Evolutionary conservation across 148 eudicot genomes (phyloP), one percentile per base, ranked within the genome.

Genomic region (Linanthus parryae): DNA sequence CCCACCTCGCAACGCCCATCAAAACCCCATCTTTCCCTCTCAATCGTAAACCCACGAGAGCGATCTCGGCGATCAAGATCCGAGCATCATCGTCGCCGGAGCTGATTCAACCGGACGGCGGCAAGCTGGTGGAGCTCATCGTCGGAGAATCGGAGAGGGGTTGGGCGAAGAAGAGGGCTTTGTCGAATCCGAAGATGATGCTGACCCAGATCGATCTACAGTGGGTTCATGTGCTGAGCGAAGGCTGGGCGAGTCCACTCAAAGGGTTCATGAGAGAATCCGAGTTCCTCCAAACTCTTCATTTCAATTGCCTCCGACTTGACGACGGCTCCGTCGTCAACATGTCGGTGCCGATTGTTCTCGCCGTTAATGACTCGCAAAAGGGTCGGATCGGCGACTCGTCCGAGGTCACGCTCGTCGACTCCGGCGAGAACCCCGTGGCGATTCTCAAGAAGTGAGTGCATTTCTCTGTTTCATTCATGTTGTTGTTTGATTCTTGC

Each of bases 221-320:
- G 35, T 91, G 97, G 97, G 95, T 91, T 1, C 97, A 91, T 59
- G 86, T 86, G 10, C 73, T 91, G 17, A 86, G 95, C 57, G 95
- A 91, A 66, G 97, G 97, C 8, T 91, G 97, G 97, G 97, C 97
- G 4, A 83, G 84, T 64, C 97, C 97, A 17, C 74, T 91, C 16
- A 47, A 43, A 25, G 97, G 97, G 26, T 91, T 86, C 82, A 91
- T 91, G 97, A 74, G 84, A 72, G 84, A 91, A 45, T 61, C 66
- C 38, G 84, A 90, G 97, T 91, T 86, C 94, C 97, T 91, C 94
- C 95, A 91, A 86, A 91, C 97, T 69, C 95, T 91, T 91, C 97
- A 91, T 91, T 90, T 91, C 73, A 86, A 86, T 35, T 76, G 82
- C 63, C 81, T 90, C 68, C 85, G 95, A 8, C 68, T 83, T 11